Percentiles rank a stretch among this genome's conserved stretches.
Conservation (phyloP, 108 stramenopile species). For the Craspedostauros australis region DNA sequence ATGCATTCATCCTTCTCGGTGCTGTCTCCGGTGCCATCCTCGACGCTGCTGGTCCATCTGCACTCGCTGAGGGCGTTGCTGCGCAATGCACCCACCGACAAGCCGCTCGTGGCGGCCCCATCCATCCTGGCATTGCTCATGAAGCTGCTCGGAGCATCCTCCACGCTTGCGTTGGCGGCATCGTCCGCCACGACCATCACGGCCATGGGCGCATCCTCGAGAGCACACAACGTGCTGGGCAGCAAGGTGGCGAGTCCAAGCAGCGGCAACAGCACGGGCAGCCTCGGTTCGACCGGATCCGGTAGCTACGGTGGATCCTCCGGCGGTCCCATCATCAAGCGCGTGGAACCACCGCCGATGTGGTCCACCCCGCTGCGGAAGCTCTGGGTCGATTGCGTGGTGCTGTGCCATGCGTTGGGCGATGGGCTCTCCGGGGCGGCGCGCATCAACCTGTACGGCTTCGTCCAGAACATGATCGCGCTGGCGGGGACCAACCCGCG, state of each 20-base stretch:
- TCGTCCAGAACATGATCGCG: constrained; percentile 66
- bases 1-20: constrained; percentile 73
- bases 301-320: too few relatives aligned
- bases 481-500: constrained; percentile 66
- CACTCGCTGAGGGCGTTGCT: constrained; percentile 54
- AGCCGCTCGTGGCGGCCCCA: constrained; percentile 63
- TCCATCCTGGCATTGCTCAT: constrained; percentile 73
- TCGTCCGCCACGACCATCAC: background rate
- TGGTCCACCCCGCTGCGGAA: constrained; percentile 62
- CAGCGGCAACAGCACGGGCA: too few relatives aligned
- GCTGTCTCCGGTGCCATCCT: constrained; percentile 58
- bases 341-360: constrained; percentile 48
- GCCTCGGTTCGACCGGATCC: background rate
- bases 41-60: constrained; percentile 53
- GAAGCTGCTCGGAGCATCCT: constrained; percentile 74
- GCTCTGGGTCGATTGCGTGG: constrained; percentile 76
- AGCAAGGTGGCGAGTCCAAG: too few relatives aligned
- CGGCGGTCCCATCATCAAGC: too few relatives aligned
- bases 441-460: constrained; percentile 52
- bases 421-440: constrained; percentile 56
- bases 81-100: constrained; percentile 43
- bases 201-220: background rate
- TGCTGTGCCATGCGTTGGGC: constrained; percentile 62
- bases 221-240: constrained; percentile 1
- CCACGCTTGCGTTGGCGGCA: constrained; percentile 33